A percentile compares a stretch with the other conserved stretches of the same genome.
phyloP scores from a whole-genome alignment of 345 rosid genomes.

The Arabidopsis thaliana region DNA sequence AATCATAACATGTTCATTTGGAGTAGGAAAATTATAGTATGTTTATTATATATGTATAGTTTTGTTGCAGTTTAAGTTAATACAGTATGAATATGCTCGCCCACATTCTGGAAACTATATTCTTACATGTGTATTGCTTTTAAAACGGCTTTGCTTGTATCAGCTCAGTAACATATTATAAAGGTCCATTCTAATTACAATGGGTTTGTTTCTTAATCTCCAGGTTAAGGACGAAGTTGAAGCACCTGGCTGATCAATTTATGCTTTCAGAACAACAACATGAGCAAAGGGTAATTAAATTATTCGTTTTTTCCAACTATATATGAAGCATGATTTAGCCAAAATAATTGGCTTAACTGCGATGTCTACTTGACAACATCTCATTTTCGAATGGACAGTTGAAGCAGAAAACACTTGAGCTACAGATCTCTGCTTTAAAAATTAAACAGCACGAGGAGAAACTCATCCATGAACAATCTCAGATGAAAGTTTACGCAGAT shows the following conservation, averaged over 20 bases:
- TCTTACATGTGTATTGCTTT: not conserved
- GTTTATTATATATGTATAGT: no score
- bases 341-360: not conserved
- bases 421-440: constrained; percentile 78
- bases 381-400: constrained; percentile 58
- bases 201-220: constrained; percentile 36
- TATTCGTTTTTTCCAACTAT: constrained; percentile 12
- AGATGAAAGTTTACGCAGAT: constrained; percentile 90
- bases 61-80: constrained; percentile 3
- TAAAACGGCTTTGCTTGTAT: not conserved
- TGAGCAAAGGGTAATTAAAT: constrained; percentile 64
- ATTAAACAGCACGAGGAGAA: constrained; percentile 90
- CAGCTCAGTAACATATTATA: not conserved
- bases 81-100: not conserved
- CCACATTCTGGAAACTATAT: not conserved
- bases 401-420: constrained; percentile 85
- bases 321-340: constrained; percentile 23
- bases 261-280: constrained; percentile 79
- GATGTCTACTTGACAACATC: constrained; percentile 19
- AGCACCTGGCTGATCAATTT: constrained; percentile 87
- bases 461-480: constrained; percentile 77
- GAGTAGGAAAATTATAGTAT: constrained; percentile 3
- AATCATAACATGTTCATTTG: not conserved
- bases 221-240: constrained; percentile 86
- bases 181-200: not conserved